A percentile compares a stretch with the other conserved stretches of the same genome.
These are phyloP conservation scores for Heracleum sosnowskyi DNA, from an alignment of 129 eudicot species.

Conservation along the genomic window DNA sequence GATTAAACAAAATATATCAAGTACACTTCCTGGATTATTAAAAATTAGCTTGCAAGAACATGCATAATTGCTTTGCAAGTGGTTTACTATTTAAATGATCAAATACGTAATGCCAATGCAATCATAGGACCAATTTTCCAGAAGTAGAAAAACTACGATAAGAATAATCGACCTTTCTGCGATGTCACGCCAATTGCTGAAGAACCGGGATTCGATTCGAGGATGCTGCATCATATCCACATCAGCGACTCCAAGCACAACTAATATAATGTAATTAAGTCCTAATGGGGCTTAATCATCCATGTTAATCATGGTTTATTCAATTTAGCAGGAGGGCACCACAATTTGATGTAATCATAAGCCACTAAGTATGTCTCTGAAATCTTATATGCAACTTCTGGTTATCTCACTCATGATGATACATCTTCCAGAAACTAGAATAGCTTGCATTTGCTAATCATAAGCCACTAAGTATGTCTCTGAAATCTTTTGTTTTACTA, in stretches of 20 bases:
- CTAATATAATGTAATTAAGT: background rate
- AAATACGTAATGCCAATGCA: background rate
- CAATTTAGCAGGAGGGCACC: background rate
- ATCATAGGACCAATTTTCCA: slow-evolving; percentile 7
- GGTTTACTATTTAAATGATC: background rate
- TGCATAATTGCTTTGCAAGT: slow-evolving; percentile 7
- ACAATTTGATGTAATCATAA: slow-evolving; percentile 5
- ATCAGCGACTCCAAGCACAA: background rate
- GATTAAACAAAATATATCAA: background rate
- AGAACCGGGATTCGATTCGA: slow-evolving; percentile 5
- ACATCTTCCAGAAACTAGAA: background rate
- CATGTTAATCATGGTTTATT: background rate
- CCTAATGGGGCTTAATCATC: background rate
- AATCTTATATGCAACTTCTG: background rate
- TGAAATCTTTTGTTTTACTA: no score
- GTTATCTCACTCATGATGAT: background rate
- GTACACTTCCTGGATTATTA: slow-evolving; percentile 8
- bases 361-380: background rate
- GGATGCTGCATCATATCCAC: slow-evolving; percentile 10
- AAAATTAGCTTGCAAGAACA: background rate
- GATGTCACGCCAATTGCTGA: background rate
- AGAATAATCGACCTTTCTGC: background rate
- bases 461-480: no score
- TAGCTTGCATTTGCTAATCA: background rate
- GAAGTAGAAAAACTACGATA: slow-evolving; percentile 2